Conservation (phyloP, 306 rosid genomes). For the Lathyrus aphaca region DNA sequence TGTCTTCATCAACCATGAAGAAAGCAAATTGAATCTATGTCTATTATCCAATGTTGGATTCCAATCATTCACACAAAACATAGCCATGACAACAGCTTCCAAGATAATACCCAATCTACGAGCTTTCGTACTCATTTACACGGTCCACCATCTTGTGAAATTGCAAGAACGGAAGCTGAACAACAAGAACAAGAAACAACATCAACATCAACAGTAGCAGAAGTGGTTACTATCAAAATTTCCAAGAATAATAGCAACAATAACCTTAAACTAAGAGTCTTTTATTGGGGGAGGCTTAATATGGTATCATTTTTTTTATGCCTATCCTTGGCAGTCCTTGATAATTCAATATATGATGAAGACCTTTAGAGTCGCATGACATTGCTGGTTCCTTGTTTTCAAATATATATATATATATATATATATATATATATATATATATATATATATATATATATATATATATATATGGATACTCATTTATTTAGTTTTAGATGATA, state of each 20-base stretch:
- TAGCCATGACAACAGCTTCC: no score
- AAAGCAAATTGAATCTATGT: no score
- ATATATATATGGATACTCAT: slow-evolving; percentile 77
- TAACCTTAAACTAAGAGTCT: slow-evolving; percentile 24
- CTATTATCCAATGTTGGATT: no score
- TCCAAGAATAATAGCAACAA: not conserved
- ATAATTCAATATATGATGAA: slow-evolving; percentile 47
- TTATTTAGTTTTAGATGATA: slow-evolving; percentile 53
- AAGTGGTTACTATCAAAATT: slow-evolving; percentile 30
- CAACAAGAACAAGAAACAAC: slow-evolving; percentile 21
- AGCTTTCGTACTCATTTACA: no score
- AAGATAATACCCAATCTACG: no score
- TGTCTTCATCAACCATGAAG: no score
- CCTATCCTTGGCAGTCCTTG: slow-evolving; percentile 38
- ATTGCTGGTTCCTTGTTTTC: slow-evolving; percentile 42
- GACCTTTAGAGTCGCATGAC: slow-evolving; percentile 56
- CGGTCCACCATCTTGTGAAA: slow-evolving; percentile 54
- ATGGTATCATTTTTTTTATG: slow-evolving; percentile 46
- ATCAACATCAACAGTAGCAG: slow-evolving; percentile 41
- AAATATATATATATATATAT: no score
- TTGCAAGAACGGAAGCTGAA: slow-evolving; percentile 42
- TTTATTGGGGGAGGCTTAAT: slow-evolving; percentile 43
- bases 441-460: no score
- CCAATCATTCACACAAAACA: no score
- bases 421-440: no score